These are phyloP conservation scores for Didymosphaeria variabile DNA, from an alignment of 2,329 filamentous ascomycete species.

Conservation along the genomic window DNA sequence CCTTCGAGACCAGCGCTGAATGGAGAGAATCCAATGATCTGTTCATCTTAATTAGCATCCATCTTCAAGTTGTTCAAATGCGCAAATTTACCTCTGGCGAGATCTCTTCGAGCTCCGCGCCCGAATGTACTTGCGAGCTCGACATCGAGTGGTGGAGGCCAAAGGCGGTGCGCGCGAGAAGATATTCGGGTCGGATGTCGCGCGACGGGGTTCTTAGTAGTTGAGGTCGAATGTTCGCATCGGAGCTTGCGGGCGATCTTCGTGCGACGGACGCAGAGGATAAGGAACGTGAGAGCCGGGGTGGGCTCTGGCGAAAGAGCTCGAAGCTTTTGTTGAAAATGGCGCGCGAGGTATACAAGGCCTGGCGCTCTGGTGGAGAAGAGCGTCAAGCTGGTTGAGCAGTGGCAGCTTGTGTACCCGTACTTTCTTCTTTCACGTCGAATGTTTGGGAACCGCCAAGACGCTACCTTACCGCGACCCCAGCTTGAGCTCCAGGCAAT, in stretches of 20 bases:
- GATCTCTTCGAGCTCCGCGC: slow-evolving; percentile 77
- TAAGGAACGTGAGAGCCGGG: slow-evolving; percentile 36
- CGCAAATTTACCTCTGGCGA: slow-evolving; percentile 76
- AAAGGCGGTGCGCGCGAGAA: slow-evolving; percentile 67
- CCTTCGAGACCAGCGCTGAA: slow-evolving; percentile 65
- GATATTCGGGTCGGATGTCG: slow-evolving; percentile 36
- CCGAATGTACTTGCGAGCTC: slow-evolving; percentile 58
- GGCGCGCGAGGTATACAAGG: slow-evolving; percentile 19
- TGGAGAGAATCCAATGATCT: slow-evolving; percentile 81
- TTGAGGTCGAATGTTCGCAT: slow-evolving; percentile 38
- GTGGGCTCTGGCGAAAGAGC: slow-evolving; percentile 36
- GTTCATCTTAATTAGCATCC: slow-evolving; percentile 22
- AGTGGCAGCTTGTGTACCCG: slow-evolving; percentile 16
- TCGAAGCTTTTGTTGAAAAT: slow-evolving; percentile 36
- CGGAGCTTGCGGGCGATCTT: slow-evolving; percentile 29
- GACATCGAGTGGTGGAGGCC: slow-evolving; percentile 61
- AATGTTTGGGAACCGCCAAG: slow-evolving; percentile 10
- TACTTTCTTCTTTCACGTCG: slow-evolving; percentile 25
- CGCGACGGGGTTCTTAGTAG: slow-evolving; percentile 35
- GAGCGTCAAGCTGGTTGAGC: slow-evolving; percentile 32
- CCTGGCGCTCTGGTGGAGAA: slow-evolving; percentile 30
- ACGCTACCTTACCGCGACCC: slow-evolving; percentile 20
- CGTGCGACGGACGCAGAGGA: slow-evolving; percentile 25
- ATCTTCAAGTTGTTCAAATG: background rate
- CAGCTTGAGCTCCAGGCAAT: slow-evolving; percentile 34